Evolutionary conservation across 345 rosid genomes (phyloP).

Genomic region (Gynandropsis gynandra): DNA sequence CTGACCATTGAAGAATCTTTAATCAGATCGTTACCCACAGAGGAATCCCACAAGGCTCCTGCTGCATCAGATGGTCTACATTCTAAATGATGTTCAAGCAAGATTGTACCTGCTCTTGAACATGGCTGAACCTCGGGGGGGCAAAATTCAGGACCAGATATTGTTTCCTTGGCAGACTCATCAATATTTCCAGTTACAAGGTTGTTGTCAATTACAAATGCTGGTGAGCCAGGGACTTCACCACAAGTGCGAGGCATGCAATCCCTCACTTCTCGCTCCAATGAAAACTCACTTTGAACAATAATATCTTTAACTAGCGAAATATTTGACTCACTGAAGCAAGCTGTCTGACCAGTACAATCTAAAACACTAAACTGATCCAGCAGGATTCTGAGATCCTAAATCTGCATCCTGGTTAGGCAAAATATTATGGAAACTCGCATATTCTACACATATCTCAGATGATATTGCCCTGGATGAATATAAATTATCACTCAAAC

Average conservation of each 20-base stretch:
- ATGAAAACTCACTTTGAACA: conserved; percentile 23
- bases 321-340: conserved; percentile 25
- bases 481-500: conserved; percentile 28
- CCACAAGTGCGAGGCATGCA: conserved; percentile 27
- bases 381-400: conserved; percentile 31
- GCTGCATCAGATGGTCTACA: conserved; percentile 28
- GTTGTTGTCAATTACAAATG: conserved; percentile 21
- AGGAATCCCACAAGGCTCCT: conserved; percentile 28
- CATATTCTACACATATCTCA: conserved; percentile 26
- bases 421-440: conserved; percentile 23
- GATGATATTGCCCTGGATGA: conserved; percentile 27
- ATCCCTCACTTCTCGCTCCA: conserved; percentile 28
- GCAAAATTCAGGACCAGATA: conserved; percentile 19
- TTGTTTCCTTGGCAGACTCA: conserved; percentile 22
- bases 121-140: conserved; percentile 25
- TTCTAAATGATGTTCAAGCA: conserved; percentile 21
- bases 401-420: conserved; percentile 32
- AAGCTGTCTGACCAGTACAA: conserved; percentile 22
- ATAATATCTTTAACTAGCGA: conserved; percentile 21
- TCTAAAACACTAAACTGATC: conserved; percentile 18
- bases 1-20: conserved; percentile 18
- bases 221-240: conserved; percentile 26
- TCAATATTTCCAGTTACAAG: conserved; percentile 24
- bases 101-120: conserved; percentile 20
- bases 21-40: conserved; percentile 22